Conservation (phyloP, 257 asterid genomes). For the Paraleonurus japonicus region DNA sequence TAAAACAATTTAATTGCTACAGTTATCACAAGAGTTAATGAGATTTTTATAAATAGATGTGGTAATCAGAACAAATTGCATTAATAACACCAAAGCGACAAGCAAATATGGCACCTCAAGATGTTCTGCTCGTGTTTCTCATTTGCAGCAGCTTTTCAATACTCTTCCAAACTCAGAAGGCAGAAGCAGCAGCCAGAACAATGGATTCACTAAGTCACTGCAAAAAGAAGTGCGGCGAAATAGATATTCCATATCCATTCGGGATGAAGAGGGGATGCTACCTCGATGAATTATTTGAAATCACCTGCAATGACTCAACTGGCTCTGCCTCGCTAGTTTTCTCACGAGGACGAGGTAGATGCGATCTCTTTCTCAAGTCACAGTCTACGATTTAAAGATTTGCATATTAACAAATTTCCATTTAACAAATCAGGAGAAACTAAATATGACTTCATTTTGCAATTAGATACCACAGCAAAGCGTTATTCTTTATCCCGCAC, state of each 20-base stretch:
- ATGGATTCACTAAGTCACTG: neutral
- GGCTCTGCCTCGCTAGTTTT: neutral
- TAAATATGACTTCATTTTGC: no score
- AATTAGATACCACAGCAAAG: no score
- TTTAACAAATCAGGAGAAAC: conserved; percentile 21
- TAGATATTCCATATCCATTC: no score
- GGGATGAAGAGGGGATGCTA: conserved; percentile 24
- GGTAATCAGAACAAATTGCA: neutral
- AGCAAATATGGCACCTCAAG: neutral
- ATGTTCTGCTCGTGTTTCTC: neutral
- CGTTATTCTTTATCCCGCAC: conserved; percentile 11
- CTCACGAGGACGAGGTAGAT: neutral
- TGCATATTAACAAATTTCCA: no score
- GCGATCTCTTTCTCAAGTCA: conserved; percentile 23
- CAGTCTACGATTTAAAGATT: neutral
- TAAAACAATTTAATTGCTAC: no score
- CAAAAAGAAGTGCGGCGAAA: neutral
- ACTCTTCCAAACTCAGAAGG: neutral
- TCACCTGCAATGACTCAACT: conserved; percentile 24
- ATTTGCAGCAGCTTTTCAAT: neutral
- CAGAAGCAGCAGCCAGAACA: neutral
- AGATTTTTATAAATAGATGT: neutral
- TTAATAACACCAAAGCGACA: neutral
- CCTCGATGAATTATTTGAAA: conserved; percentile 21
- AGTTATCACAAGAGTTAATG: no score